Percentiles rank a stretch among this genome's conserved stretches.
Evolutionary conservation across 1,139 yeast genomes (phyloP).

Genomic region (Geotrichum fermentans): DNA sequence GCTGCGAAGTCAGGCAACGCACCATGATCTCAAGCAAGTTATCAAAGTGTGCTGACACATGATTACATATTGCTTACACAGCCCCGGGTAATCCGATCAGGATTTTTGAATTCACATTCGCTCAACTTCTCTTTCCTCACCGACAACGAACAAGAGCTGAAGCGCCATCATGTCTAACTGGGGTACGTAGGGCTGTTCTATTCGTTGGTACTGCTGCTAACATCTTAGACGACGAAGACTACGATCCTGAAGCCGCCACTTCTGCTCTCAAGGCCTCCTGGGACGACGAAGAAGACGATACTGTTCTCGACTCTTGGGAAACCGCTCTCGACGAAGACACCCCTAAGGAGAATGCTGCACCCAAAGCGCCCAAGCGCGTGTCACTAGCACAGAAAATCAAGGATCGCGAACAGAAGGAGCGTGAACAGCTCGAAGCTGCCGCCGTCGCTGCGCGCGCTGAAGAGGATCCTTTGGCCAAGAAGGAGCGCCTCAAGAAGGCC

Average conservation of each 20-base stretch:
- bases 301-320: slow-evolving; percentile 84
- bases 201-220: neutral
- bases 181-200: slow-evolving; percentile 23
- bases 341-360: slow-evolving; percentile 29
- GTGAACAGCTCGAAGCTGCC: slow-evolving; percentile 37
- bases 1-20: no score
- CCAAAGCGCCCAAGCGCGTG: slow-evolving; percentile 37
- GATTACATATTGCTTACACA: no score
- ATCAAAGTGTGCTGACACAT: neutral
- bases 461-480: slow-evolving; percentile 49
- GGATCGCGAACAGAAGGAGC: slow-evolving; percentile 39
- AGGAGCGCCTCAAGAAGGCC: slow-evolving; percentile 68
- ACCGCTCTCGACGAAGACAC: slow-evolving; percentile 35
- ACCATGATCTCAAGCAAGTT: neutral
- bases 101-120: no score
- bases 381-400: slow-evolving; percentile 37
- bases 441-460: slow-evolving; percentile 37
- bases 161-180: slow-evolving; percentile 26
- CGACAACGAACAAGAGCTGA: neutral
- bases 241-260: slow-evolving; percentile 76
- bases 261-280: slow-evolving; percentile 62
- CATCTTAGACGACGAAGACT: slow-evolving; percentile 54
- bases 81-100: neutral
- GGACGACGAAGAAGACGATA: slow-evolving; percentile 80
- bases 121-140: neutral